These are phyloP conservation scores for Diaporthe sp. DNA, from an alignment of 2,329 filamentous ascomycete genomes.

Conservation along the genomic window DNA sequence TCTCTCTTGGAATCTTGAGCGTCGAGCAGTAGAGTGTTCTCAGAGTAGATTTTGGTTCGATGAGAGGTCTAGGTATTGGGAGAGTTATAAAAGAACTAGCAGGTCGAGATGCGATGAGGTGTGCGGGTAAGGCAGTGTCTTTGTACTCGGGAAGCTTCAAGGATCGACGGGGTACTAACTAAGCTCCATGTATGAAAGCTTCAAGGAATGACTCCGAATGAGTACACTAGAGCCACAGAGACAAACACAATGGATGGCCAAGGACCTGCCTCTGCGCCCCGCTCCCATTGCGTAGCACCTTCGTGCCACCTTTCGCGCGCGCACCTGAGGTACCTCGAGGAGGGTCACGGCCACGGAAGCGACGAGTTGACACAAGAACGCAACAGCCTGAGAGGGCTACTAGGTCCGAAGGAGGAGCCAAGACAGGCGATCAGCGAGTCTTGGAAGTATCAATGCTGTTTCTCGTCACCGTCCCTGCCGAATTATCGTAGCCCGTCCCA, in stretches of 20 bases:
- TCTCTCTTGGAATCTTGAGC: not conserved
- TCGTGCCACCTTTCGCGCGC: not conserved
- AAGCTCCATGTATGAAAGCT: slow-evolving; percentile 20
- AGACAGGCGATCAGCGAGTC: slow-evolving; percentile 22
- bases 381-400: slow-evolving; percentile 17
- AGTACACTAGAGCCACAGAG: not conserved
- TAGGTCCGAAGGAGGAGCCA: slow-evolving; percentile 25
- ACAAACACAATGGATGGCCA: slow-evolving; percentile 17
- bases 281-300: slow-evolving; percentile 9
- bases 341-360: slow-evolving; percentile 8
- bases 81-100: not conserved
- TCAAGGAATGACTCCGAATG: not conserved
- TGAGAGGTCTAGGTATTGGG: not conserved
- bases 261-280: slow-evolving; percentile 9
- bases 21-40: not conserved
- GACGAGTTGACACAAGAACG: slow-evolving; percentile 12
- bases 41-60: not conserved
- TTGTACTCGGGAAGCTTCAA: slow-evolving; percentile 34
- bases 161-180: slow-evolving; percentile 32
- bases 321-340: not conserved
- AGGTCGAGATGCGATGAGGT: not conserved
- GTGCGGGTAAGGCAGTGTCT: slow-evolving; percentile 22
- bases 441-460: slow-evolving; percentile 24
- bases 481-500: not conserved
- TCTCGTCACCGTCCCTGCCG: slow-evolving; percentile 27